Percentiles rank a stretch among this genome's conserved stretches.
Evolutionary conservation across 345 rosid species (phyloP).

Genomic region (Salix viminalis): DNA sequence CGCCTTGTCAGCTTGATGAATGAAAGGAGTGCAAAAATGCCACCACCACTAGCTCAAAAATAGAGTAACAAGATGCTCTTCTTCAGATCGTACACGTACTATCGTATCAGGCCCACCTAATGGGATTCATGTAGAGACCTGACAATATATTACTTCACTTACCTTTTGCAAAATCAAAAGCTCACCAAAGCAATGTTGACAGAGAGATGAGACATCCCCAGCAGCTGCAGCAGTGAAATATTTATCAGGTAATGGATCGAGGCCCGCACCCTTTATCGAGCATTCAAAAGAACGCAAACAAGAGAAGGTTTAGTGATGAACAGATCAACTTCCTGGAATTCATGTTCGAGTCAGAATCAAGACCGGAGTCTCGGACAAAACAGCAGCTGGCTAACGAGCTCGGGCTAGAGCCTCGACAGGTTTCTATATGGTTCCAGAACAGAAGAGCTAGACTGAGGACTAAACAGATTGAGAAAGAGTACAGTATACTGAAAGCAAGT

Average conservation of each 20-base stretch:
- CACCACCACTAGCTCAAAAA: slow-evolving; percentile 14
- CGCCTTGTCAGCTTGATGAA: background rate
- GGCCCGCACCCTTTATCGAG: slow-evolving; percentile 10
- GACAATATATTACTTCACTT: background rate
- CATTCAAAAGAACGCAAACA: slow-evolving; percentile 2
- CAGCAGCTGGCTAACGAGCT: slow-evolving; percentile 34
- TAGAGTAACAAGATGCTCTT: background rate
- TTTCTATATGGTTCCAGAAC: slow-evolving; percentile 49
- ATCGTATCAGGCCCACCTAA: slow-evolving; percentile 7
- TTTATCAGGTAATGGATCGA: slow-evolving; percentile 2
- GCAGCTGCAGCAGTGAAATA: background rate
- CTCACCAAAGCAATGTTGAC: background rate
- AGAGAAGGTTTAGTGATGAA: slow-evolving; percentile 13
- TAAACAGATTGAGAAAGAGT: slow-evolving; percentile 42
- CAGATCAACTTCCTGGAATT: slow-evolving; percentile 18
- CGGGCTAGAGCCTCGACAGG: slow-evolving; percentile 40
- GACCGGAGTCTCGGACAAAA: slow-evolving; percentile 10
- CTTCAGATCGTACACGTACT: background rate
- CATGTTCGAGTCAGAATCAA: slow-evolving; percentile 20
- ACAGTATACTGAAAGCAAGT: slow-evolving; percentile 18
- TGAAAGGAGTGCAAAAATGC: background rate
- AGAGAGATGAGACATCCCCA: background rate
- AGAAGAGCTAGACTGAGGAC: slow-evolving; percentile 39
- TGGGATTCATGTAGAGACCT: background rate
- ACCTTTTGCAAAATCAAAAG: background rate